Percentiles rank a stretch among this genome's conserved stretches.
These are phyloP conservation scores for Candida verbasci DNA, from an alignment of 805 yeast species.

Conservation along the genomic window DNA sequence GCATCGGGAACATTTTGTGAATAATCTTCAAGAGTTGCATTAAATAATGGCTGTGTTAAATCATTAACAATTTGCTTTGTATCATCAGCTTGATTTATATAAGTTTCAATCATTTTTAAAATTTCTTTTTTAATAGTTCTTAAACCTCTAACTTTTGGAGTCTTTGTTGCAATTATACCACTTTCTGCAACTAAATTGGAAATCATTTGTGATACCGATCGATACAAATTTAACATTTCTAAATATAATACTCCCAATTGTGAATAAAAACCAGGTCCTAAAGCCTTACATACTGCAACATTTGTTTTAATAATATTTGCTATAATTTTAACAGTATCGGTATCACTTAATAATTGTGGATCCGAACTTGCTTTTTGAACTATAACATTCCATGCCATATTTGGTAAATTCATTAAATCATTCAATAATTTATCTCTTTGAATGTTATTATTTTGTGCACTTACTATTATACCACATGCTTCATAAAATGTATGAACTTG, in stretches of 20 bases:
- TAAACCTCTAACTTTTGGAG: constrained; percentile 91
- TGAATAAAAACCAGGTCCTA: constrained; percentile 86
- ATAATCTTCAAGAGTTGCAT: constrained; percentile 87
- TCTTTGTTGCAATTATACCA: constrained; percentile 87
- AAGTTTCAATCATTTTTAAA: constrained; percentile 81
- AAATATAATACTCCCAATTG: constrained; percentile 84
- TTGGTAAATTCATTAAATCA: constrained; percentile 87
- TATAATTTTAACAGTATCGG: constrained; percentile 86
- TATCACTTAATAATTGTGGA: constrained; percentile 69
- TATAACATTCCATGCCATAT: constrained; percentile 90
- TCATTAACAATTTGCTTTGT: constrained; percentile 78
- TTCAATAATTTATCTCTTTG: constrained; percentile 66
- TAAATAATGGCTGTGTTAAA: constrained; percentile 75
- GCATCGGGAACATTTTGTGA: constrained; percentile 88
- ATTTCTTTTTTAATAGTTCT: constrained; percentile 96
- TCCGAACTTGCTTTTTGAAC: constrained; percentile 81
- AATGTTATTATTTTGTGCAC: constrained; percentile 73
- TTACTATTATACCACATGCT: constrained; percentile 91
- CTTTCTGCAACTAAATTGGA: constrained; percentile 73
- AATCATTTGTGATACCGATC: constrained; percentile 83
- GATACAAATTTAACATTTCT: constrained; percentile 85
- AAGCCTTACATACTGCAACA: constrained; percentile 89
- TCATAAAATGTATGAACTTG: constrained; percentile 97
- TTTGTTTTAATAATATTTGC: constrained; percentile 94
- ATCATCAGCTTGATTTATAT: constrained; percentile 82